These are phyloP conservation scores for Phaeolepiota aurea DNA, from an alignment of 768 basidiomycete species.

Conservation along the genomic window DNA sequence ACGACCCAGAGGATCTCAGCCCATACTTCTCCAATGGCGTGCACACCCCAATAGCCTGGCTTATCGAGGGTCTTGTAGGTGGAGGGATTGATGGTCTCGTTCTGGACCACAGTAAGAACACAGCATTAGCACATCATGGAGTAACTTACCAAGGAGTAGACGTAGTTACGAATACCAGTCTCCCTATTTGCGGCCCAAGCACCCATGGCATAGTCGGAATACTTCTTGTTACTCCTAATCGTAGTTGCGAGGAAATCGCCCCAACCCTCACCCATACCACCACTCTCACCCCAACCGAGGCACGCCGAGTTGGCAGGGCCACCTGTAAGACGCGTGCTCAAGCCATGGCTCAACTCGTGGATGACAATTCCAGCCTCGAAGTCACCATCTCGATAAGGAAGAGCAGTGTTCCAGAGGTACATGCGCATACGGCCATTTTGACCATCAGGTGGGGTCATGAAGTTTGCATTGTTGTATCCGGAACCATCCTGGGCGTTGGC, in stretches of 20 bases:
- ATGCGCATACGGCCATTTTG: constrained; percentile 90
- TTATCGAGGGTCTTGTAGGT: constrained; percentile 93
- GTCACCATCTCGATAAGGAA: constrained; percentile 91
- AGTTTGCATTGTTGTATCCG: constrained; percentile 90
- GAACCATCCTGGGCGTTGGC: constrained; percentile 94
- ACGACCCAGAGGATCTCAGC: constrained; percentile 85
- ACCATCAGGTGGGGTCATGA: constrained; percentile 79
- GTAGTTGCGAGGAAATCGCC: constrained; percentile 88
- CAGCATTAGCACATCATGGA: background rate
- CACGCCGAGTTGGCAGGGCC: constrained; percentile 90
- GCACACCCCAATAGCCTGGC: constrained; percentile 90
- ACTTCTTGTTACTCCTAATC: constrained; percentile 66
- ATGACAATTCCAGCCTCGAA: constrained; percentile 96
- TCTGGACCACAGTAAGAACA: constrained; percentile 15
- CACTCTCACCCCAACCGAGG: constrained; percentile 91
- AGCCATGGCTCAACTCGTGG: constrained; percentile 81
- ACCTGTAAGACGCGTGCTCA: constrained; percentile 91
- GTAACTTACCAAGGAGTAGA: constrained; percentile 59
- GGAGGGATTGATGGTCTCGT: constrained; percentile 74
- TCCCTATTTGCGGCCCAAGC: constrained; percentile 84
- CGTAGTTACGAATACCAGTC: constrained; percentile 79
- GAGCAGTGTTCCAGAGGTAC: constrained; percentile 92
- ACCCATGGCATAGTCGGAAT: constrained; percentile 86
- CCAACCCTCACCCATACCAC: constrained; percentile 99
- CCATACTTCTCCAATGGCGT: constrained; percentile 93